Conservation (phyloP, 2,329 filamentous ascomycete genomes). For the Immersiporthe knoxdaviesiana region DNA sequence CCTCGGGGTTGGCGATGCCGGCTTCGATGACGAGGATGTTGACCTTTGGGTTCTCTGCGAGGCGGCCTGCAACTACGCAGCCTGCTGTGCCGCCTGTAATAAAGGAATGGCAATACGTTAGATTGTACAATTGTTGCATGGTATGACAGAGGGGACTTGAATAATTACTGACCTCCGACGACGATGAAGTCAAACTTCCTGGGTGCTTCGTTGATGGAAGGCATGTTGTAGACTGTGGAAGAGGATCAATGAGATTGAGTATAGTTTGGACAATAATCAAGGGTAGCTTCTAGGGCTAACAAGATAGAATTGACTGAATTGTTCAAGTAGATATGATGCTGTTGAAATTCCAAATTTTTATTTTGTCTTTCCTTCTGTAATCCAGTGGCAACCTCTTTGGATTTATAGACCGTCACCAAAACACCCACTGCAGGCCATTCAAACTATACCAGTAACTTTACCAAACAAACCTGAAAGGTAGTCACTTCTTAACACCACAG, state of each 20-base stretch:
- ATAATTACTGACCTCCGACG: slow-evolving; percentile 36
- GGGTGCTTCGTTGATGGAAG: slow-evolving; percentile 23
- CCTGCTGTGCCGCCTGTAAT: slow-evolving; percentile 50
- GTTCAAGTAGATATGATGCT: background rate
- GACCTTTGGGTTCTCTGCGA: slow-evolving; percentile 54
- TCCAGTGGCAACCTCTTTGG: background rate
- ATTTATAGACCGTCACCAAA: background rate
- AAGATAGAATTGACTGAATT: no score
- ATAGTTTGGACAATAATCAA: no score
- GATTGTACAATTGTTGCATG: background rate
- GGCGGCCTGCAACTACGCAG: slow-evolving; percentile 52
- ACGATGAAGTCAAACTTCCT: slow-evolving; percentile 46
- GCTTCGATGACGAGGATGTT: slow-evolving; percentile 53
- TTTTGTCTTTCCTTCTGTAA: no score
- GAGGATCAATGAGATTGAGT: no score
- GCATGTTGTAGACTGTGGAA: slow-evolving; percentile 30
- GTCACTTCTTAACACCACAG: background rate
- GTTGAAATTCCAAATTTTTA: background rate
- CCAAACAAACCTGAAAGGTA: background rate
- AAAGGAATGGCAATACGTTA: background rate
- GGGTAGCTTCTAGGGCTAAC: no score
- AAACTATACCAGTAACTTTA: background rate
- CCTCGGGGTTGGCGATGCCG: slow-evolving; percentile 50
- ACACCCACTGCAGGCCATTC: background rate
- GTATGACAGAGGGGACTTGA: no score